Conservation (phyloP, 1,284 basidiomycete genomes). For the Leccinum pachyderme region DNA sequence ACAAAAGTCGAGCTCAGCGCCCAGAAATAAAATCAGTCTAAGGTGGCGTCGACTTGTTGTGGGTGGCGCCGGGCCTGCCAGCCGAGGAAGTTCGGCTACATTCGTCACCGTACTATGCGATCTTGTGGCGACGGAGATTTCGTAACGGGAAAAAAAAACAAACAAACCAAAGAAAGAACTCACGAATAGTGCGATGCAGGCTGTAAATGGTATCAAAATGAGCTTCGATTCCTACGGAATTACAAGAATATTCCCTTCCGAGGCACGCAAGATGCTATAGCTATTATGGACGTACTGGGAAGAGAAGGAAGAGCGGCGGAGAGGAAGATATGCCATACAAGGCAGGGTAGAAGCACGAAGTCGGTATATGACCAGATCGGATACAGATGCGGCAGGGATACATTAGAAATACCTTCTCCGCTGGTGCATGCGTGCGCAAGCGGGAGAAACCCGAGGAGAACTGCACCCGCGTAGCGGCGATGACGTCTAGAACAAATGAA, state of each 20-base stretch:
- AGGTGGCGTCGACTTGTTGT: not conserved
- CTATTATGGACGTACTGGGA: slow-evolving; percentile 8
- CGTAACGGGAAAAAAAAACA: slow-evolving; percentile 6
- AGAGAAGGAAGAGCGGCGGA: slow-evolving; percentile 4
- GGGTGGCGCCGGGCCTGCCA: slow-evolving; percentile 2
- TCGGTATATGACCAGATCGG: slow-evolving; percentile 16
- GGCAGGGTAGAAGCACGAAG: slow-evolving; percentile 16
- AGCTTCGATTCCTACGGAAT: slow-evolving; percentile 20
- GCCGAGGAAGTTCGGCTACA: slow-evolving; percentile 10
- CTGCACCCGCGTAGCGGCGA: slow-evolving; percentile 23
- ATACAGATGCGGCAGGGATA: slow-evolving; percentile 22
- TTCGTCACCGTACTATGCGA: not conserved
- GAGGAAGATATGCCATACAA: slow-evolving; percentile 11
- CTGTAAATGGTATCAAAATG: slow-evolving; percentile 14
- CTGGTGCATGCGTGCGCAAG: slow-evolving; percentile 14
- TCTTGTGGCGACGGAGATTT: slow-evolving; percentile 9
- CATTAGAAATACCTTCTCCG: slow-evolving; percentile 26
- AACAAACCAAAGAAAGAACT: not conserved
- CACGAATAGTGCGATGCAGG: not conserved
- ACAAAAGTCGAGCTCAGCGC: not conserved
- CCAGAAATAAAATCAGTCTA: not conserved
- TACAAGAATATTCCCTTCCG: slow-evolving; percentile 15
- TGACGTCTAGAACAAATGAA: slow-evolving; percentile 24
- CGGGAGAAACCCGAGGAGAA: slow-evolving; percentile 20
- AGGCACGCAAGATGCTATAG: slow-evolving; percentile 8